Percentiles rank a stretch among this genome's conserved stretches.
These are phyloP conservation scores for Pseudonitzschia multistriata DNA, from an alignment of 108 stramenopile species.

Conservation along the genomic window DNA sequence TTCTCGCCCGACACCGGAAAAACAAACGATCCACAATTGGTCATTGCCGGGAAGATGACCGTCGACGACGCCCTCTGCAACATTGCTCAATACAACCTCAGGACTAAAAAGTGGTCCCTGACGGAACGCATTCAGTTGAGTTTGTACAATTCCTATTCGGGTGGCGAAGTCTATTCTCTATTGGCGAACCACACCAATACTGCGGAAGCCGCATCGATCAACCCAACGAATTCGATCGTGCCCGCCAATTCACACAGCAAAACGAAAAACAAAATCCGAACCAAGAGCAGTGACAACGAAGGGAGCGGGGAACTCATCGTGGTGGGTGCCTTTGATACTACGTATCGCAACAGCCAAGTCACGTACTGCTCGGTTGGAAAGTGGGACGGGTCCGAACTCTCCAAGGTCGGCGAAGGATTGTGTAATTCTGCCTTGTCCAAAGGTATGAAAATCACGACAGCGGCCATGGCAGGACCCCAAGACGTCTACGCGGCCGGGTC, in stretches of 20 bases:
- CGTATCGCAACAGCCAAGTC: constrained; percentile 87
- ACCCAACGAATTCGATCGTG: neutral
- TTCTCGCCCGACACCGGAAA: neutral
- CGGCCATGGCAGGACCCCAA: constrained; percentile 78
- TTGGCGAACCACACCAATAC: constrained; percentile 71
- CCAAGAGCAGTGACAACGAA: neutral
- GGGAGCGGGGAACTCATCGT: constrained; percentile 78
- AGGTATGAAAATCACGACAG: constrained; percentile 88
- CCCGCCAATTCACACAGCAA: neutral
- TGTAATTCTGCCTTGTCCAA: constrained; percentile 87
- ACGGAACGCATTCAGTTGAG: constrained; percentile 76
- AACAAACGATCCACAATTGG: constrained; percentile 50
- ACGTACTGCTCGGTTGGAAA: constrained; percentile 93
- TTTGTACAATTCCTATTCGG: constrained; percentile 85
- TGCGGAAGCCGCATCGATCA: neutral
- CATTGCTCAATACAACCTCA: constrained; percentile 75
- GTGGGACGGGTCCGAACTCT: constrained; percentile 80
- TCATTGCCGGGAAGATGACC: constrained; percentile 84
- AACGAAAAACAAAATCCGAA: neutral
- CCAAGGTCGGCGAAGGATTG: constrained; percentile 90
- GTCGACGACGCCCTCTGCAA: constrained; percentile 81
- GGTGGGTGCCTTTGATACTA: constrained; percentile 94
- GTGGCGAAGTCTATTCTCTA: constrained; percentile 82
- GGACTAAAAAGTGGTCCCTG: constrained; percentile 69
- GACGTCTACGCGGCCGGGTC: constrained; percentile 88